Evolutionary conservation across 257 asterid genomes (phyloP).

Genomic region (Prunella vulgaris): DNA sequence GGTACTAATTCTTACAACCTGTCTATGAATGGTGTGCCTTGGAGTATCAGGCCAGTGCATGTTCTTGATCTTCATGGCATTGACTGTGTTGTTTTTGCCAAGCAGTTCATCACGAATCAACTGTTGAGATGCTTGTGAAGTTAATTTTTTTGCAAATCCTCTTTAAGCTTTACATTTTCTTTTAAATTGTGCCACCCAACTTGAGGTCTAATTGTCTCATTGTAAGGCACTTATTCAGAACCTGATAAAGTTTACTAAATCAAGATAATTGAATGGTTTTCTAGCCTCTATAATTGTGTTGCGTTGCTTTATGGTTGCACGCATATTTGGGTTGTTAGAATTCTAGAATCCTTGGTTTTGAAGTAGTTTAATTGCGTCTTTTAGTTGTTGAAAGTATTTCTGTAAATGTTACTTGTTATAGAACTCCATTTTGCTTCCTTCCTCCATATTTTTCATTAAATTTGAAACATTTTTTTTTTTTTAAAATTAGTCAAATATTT

Average conservation of each 20-base stretch:
- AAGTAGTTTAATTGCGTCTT: background rate
- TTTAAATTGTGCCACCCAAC: background rate
- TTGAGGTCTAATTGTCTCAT: background rate
- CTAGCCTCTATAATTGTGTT: background rate
- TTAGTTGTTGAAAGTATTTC: background rate
- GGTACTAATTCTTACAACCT: slow-evolving; percentile 40
- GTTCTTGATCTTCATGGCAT: slow-evolving; percentile 15
- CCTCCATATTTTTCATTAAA: background rate
- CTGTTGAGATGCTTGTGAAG: background rate
- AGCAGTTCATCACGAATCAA: background rate
- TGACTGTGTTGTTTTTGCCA: slow-evolving; percentile 8
- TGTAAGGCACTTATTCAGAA: background rate
- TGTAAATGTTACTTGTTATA: background rate
- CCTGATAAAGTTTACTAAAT: background rate
- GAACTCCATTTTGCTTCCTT: background rate
- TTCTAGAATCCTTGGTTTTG: background rate
- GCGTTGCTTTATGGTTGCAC: background rate
- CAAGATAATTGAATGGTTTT: background rate
- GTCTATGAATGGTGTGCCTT: background rate
- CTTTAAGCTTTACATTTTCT: background rate
- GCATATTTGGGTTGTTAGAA: background rate
- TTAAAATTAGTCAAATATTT: background rate
- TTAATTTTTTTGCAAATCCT: background rate
- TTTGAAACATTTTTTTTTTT: background rate
- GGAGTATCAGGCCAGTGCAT: background rate